phyloP scores from a whole-genome alignment of 148 eudicot species.

The Simmondsia chinensis region DNA sequence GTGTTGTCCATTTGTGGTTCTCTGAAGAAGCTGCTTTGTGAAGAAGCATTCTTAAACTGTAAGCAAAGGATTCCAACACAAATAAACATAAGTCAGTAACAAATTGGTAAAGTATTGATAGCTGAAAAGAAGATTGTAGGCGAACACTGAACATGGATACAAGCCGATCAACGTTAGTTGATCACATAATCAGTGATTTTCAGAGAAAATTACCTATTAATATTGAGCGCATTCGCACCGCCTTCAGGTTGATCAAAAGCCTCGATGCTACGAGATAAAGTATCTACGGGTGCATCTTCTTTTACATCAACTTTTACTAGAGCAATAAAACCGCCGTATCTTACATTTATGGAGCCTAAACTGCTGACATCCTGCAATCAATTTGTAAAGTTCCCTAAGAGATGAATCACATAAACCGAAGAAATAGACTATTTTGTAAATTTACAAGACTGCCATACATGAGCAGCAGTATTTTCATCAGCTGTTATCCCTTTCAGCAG shows the following conservation, averaged over 20 bases:
- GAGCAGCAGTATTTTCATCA: slow-evolving; percentile 99
- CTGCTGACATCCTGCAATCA: slow-evolving; percentile 76
- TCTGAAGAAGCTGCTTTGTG: slow-evolving; percentile 56
- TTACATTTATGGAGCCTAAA: slow-evolving; percentile 75
- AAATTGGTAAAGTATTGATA: too few species aligned
- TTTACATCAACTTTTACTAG: slow-evolving; percentile 65
- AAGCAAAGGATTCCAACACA: slow-evolving; percentile 9
- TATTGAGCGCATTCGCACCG: slow-evolving; percentile 96
- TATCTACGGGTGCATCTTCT: slow-evolving; percentile 26
- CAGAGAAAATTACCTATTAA: slow-evolving; percentile 59
- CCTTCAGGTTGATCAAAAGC: slow-evolving; percentile 90
- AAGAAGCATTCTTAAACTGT: slow-evolving; percentile 89
- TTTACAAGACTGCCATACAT: slow-evolving; percentile 41
- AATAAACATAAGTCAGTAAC: too few species aligned
- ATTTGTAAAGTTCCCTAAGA: not conserved
- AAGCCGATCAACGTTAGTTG: too few species aligned
- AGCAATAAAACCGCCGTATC: slow-evolving; percentile 80
- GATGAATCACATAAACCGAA: not conserved
- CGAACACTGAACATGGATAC: not conserved
- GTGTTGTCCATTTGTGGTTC: slow-evolving; percentile 23
- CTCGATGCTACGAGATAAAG: slow-evolving; percentile 37
- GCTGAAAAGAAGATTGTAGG: not conserved
- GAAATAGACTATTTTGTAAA: slow-evolving; percentile 5
- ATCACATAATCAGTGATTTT: not conserved
- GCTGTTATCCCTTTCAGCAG: slow-evolving; percentile 95